Evolutionary conservation across 2,329 filamentous ascomycete species (phyloP).

Genomic region (Ophiostoma piceae): DNA sequence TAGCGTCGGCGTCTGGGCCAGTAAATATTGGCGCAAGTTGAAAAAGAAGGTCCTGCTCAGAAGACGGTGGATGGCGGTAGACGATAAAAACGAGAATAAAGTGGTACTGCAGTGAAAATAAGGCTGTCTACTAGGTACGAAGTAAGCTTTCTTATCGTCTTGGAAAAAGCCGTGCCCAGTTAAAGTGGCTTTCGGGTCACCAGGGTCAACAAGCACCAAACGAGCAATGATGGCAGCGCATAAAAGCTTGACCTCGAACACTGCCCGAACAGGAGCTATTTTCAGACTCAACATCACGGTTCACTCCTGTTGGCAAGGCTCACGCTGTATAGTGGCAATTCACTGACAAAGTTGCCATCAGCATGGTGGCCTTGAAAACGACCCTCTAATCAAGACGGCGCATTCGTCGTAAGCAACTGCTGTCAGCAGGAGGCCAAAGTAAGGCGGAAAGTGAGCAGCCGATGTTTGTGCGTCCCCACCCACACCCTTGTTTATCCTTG

Average conservation of each 20-base stretch:
- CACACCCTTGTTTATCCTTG: not conserved
- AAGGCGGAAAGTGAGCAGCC: not conserved
- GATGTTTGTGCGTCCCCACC: not conserved
- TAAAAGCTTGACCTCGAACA: too few relatives aligned
- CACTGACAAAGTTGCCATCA: too few relatives aligned
- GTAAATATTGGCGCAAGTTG: not conserved
- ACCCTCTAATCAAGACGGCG: not conserved
- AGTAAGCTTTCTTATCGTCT: not conserved
- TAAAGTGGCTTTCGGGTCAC: too few relatives aligned
- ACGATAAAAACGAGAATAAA: not conserved
- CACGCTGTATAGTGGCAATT: too few relatives aligned
- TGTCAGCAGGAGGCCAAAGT: not conserved
- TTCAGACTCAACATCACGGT: too few relatives aligned
- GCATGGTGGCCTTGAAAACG: not conserved
- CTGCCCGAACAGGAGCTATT: too few relatives aligned
- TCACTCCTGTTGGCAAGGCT: too few relatives aligned
- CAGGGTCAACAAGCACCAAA: too few relatives aligned
- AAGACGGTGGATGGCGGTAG: not conserved
- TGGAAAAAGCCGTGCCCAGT: not conserved
- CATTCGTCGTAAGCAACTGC: not conserved
- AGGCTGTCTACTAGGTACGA: not conserved
- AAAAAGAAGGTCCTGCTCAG: not conserved
- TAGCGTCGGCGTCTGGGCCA: not conserved
- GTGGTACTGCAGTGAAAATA: not conserved
- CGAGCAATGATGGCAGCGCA: too few relatives aligned